These are phyloP conservation scores for Carpinus viminea DNA, from an alignment of 306 rosid genomes.

Conservation along the genomic window DNA sequence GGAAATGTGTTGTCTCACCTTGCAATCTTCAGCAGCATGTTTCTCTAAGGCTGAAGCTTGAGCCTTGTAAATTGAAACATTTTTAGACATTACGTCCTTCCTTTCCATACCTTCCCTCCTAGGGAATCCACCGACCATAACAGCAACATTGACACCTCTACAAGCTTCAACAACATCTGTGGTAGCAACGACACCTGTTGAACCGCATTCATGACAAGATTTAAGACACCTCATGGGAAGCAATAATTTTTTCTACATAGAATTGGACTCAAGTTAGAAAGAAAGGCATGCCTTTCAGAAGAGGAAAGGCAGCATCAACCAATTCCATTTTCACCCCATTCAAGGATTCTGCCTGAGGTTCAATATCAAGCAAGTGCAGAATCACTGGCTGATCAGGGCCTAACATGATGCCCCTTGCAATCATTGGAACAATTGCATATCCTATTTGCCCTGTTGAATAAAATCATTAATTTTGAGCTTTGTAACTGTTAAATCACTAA, in stretches of 20 bases:
- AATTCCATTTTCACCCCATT: slow-evolving; percentile 73
- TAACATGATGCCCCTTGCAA: slow-evolving; percentile 70
- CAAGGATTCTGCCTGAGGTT: slow-evolving; percentile 59
- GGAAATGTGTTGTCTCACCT: slow-evolving; percentile 37
- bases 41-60: slow-evolving; percentile 75
- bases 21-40: slow-evolving; percentile 66
- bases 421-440: slow-evolving; percentile 81
- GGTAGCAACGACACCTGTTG: slow-evolving; percentile 65
- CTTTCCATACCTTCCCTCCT: slow-evolving; percentile 89
- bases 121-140: slow-evolving; percentile 76
- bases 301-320: slow-evolving; percentile 70
- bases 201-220: not conserved
- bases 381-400: slow-evolving; percentile 74
- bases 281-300: slow-evolving; percentile 36
- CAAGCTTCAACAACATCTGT: slow-evolving; percentile 72
- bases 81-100: slow-evolving; percentile 70
- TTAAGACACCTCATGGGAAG: not conserved
- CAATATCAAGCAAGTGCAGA: slow-evolving; percentile 72
- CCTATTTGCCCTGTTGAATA: slow-evolving; percentile 71
- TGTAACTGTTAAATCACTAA: too few species aligned
- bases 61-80: slow-evolving; percentile 72
- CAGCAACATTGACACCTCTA: slow-evolving; percentile 58
- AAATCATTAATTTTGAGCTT: not conserved
- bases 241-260: not conserved
- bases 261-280: not conserved